A percentile compares a stretch with the other conserved stretches of the same genome.
These are phyloP conservation scores for Hypoxylon trugodes DNA, from an alignment of 495 filamentous ascomycete species.

Conservation along the genomic window DNA sequence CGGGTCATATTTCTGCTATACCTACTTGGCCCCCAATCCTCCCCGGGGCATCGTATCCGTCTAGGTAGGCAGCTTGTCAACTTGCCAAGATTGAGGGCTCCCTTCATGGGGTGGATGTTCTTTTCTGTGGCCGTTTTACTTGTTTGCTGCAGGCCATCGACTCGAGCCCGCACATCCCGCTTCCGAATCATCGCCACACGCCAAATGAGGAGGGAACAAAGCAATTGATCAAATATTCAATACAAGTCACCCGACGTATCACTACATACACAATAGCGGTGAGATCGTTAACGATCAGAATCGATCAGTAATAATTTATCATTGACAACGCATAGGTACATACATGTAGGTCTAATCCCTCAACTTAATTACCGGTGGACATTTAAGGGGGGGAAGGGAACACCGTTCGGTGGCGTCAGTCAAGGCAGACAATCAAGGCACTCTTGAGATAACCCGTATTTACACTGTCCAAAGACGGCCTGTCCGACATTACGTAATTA, in stretches of 20 bases:
- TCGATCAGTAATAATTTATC: neutral
- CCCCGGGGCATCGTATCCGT: constrained; percentile 9
- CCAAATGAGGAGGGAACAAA: neutral
- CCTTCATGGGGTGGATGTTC: constrained; percentile 10
- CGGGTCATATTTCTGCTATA: neutral
- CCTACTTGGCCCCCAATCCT: constrained; percentile 27
- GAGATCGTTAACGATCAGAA: neutral
- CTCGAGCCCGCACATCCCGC: neutral
- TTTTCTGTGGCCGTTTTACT: neutral
- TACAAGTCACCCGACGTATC: constrained; percentile 10
- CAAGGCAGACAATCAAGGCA: constrained; percentile 1
- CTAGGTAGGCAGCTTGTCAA: neutral
- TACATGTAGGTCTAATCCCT: neutral
- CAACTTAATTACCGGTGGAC: neutral
- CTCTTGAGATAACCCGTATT: neutral
- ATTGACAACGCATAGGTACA: neutral
- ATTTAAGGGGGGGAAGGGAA: neutral
- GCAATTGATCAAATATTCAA: neutral
- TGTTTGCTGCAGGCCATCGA: neutral
- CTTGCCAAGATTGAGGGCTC: constrained; percentile 1
- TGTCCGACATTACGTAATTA: neutral
- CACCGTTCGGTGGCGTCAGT: neutral
- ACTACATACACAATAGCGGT: constrained; percentile 23
- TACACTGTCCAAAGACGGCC: neutral
- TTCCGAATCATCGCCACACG: constrained; percentile 5